Evolutionary conservation across 495 filamentous ascomycete genomes (phyloP), one percentile per base, ranked within the genome.

Genomic region (Sphaerosporella brunnea): DNA sequence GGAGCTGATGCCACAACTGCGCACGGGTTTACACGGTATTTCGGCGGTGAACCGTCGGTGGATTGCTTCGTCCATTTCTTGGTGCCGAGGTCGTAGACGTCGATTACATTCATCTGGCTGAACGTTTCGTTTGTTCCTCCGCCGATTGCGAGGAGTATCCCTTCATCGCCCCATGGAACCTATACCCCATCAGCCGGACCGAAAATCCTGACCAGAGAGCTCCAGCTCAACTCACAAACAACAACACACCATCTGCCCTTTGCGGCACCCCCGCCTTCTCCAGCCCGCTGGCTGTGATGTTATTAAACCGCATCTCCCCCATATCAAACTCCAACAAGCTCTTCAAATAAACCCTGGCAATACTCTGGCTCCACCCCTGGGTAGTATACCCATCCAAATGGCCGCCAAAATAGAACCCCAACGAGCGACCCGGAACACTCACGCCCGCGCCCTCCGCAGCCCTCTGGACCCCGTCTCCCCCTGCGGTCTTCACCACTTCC

Each of bases 41-140:
- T 63, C 0, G 81, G 81, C 1, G 66, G 66, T 3, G 68, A 61
- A 10, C 80, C 80, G 16, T 66, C 71, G 0, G 80, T 83, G 20
- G 74, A 56, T 59, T 85, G 80, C 54, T 80, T 80, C 47, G 81
- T 84, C 81, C 81, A 85, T n/a, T 69, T 73, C 11, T 72, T 78
- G n/a, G 62, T 75, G 9, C 73, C 77, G 54, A 86, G 79, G 52
- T 86, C 80, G 60, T 80, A 85, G 8, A 86, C 72, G 52, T 84
- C 77, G 26, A 86, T 73, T 0, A 73, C 66, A 53, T 77, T 79
- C 68, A 85, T 77, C 54, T 76, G 70, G n/a, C 75, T 74, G 21
- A 61, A 51, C 2, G 70, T 75, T 16, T 66, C 65, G 40, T 72
- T 75, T 1, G 69, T 74, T 2, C 81, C 81, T 24, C 80, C 81